Base-by-base conservation (phyloP, 2,329 filamentous ascomycete genomes). In the Fusarium penzigii region DNA sequence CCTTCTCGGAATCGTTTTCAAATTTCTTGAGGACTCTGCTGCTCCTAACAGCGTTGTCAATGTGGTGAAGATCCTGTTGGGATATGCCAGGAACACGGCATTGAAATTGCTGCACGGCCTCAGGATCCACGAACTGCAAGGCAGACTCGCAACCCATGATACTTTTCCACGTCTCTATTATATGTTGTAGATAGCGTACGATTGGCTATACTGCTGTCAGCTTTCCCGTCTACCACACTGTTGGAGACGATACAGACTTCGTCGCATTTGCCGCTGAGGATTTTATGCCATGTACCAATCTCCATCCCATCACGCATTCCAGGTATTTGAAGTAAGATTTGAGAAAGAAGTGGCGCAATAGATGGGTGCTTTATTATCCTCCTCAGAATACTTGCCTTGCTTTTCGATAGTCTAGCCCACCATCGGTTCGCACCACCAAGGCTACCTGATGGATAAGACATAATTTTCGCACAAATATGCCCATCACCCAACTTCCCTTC, bases 201-300 rank as follows among this genome's bases (percentile, higher is more conserved):
- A 52, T 38, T 41, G 48, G 40, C 45, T 52, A 41, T 25, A 25
- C 20, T 25, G 20, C 7, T 25, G 20, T 25, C 20, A 25, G 20
- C 20, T 25, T 25, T 25, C 20, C 7, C 20, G 20, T 25, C 20
- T 7, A 25, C 20, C 20, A 25, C 20, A 25, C 20, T 25, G 20
- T 25, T 25, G 20, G 20, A 25, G 20, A 25, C 7, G 20, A 25
- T 25, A 25, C 20, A 16, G 20, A 38, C 49, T 29, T 52, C 41
- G 17, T 48, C 36, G 38, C 41, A 48, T 41, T 44, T 52, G 9
- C 20, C 40, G 7, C 20, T 29, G 2, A 52, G 48, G 20, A 52
- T 48, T 17, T 48, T 52, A 17, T 44, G 25, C 49, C 36, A 52
- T 34, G 41, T 34, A 17, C 45, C 17, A 44, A 52, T 40, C 41